Conservation (phyloP, 2,329 filamentous ascomycete species). For the Coccinonectria pachysandricola region DNA sequence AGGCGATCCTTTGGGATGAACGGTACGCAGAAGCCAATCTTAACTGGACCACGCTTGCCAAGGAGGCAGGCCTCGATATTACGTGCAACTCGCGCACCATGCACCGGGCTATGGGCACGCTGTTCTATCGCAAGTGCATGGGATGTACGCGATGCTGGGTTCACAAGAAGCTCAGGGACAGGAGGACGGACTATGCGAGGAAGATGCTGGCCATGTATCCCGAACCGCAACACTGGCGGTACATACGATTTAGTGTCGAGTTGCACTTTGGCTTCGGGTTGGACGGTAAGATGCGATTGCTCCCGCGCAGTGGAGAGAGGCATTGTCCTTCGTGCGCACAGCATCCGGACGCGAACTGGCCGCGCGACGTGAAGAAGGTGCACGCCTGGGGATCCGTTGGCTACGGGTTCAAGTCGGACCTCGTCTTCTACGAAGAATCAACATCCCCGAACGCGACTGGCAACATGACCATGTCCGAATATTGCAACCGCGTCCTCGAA, state of each 20-base stretch:
- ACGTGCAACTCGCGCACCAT: constrained; percentile 26
- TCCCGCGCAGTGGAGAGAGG: constrained; percentile 25
- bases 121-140: constrained; percentile 26
- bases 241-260: constrained; percentile 26
- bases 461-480: constrained; percentile 24
- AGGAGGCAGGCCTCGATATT: constrained; percentile 23
- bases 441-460: constrained; percentile 23
- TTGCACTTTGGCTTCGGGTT: constrained; percentile 29
- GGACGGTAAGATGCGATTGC: constrained; percentile 25
- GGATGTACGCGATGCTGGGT: constrained; percentile 20
- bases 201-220: constrained; percentile 24
- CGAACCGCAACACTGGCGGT: constrained; percentile 22
- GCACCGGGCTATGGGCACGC: constrained; percentile 28
- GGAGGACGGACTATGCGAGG: constrained; percentile 24
- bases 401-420: constrained; percentile 27
- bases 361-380: constrained; percentile 23
- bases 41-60: constrained; percentile 25
- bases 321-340: constrained; percentile 20
- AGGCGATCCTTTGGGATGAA: constrained; percentile 27
- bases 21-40: constrained; percentile 20
- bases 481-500: constrained; percentile 24
- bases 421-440: constrained; percentile 27
- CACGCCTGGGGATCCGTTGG: constrained; percentile 28
- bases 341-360: constrained; percentile 19
- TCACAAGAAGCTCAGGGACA: constrained; percentile 23